These are phyloP conservation scores for Pulveroboletus sp. DNA, from an alignment of 768 basidiomycete species.

Conservation along the genomic window DNA sequence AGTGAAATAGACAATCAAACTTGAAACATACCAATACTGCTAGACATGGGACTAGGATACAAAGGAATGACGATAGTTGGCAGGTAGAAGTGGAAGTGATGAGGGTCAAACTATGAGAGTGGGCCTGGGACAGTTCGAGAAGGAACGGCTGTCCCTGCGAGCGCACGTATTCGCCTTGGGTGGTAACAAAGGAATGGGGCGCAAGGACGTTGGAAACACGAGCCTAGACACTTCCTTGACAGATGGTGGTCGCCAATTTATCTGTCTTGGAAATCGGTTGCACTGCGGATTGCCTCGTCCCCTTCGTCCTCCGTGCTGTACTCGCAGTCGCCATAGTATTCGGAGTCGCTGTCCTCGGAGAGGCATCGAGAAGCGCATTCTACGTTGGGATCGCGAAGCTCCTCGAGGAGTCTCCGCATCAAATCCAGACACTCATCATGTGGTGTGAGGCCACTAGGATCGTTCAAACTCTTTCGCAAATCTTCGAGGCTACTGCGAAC, in stretches of 20 bases:
- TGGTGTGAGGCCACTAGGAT: not conserved
- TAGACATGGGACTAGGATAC: not conserved
- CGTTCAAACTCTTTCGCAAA: not conserved
- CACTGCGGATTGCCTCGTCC: not conserved
- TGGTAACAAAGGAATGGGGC: slow-evolving; percentile 5
- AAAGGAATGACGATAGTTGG: slow-evolving; percentile 21
- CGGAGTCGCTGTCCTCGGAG: slow-evolving; percentile 6
- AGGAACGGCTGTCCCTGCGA: slow-evolving; percentile 3
- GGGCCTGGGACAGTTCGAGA: not conserved
- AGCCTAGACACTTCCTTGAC: not conserved
- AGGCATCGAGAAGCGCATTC: slow-evolving; percentile 2
- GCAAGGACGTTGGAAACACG: not conserved
- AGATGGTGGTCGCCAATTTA: not conserved
- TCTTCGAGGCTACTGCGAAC: not conserved
- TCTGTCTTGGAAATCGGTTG: not conserved
- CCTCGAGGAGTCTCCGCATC: slow-evolving; percentile 15
- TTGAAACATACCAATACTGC: not conserved
- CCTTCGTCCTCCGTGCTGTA: not conserved
- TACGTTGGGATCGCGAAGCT: slow-evolving; percentile 13
- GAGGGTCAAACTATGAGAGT: not conserved
- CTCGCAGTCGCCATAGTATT: not conserved
- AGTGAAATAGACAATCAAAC: not conserved
- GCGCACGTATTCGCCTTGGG: slow-evolving; percentile 1
- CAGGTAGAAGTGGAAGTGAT: not conserved
- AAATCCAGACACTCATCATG: not conserved